These are phyloP conservation scores for Hymenoscyphus infarciens DNA, from an alignment of 2,329 filamentous ascomycete species.

Conservation along the genomic window DNA sequence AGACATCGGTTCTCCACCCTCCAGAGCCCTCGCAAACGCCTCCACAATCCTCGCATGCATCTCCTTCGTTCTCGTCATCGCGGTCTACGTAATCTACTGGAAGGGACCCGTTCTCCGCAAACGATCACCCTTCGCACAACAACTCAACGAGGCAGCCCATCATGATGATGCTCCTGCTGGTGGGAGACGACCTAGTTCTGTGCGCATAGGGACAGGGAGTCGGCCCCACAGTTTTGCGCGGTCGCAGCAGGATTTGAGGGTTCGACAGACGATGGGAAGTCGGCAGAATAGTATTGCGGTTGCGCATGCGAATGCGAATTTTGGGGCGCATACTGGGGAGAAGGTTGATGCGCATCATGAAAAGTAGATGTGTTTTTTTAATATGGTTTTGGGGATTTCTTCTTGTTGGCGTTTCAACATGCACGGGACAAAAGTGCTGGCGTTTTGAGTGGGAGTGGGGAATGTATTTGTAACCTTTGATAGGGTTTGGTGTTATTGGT, in stretches of 20 bases:
- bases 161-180: constrained; percentile 16
- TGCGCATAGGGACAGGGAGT: constrained; percentile 5
- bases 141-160: constrained; percentile 44
- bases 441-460: neutral
- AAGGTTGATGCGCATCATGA: neutral
- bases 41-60: constrained; percentile 62
- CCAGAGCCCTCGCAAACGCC: constrained; percentile 48
- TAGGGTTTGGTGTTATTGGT: neutral
- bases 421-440: neutral
- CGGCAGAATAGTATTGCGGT: constrained; percentile 17
- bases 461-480: neutral
- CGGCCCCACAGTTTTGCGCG: constrained; percentile 27
- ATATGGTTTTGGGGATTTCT: neutral
- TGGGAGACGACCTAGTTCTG: constrained; percentile 13
- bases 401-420: neutral
- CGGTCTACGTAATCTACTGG: constrained; percentile 66
- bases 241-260: constrained; percentile 27
- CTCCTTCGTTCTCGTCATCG: constrained; percentile 56
- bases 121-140: constrained; percentile 62
- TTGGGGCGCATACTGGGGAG: neutral
- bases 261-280: constrained; percentile 20
- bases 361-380: neutral
- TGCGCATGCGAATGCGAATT: neutral
- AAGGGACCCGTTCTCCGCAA: constrained; percentile 58
- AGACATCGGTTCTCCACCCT: constrained; percentile 51